These are phyloP conservation scores for Pseudoturritis turrita DNA, from an alignment of 345 rosid species.

Conservation along the genomic window DNA sequence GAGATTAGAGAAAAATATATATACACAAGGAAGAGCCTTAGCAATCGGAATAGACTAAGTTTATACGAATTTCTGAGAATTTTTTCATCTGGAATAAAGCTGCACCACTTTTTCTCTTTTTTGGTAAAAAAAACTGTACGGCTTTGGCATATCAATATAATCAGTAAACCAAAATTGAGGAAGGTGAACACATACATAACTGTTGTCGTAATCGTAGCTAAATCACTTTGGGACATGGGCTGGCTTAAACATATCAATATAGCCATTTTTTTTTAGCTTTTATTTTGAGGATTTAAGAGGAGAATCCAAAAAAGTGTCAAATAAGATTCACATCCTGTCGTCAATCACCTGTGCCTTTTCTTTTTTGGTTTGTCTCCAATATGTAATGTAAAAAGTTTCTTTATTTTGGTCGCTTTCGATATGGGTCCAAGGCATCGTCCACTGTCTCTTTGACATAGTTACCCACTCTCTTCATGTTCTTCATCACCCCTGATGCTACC, in stretches of 20 bases:
- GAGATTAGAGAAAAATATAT: too few relatives aligned
- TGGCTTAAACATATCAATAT: background rate
- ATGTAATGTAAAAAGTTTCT: background rate
- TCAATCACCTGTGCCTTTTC: constrained; percentile 4
- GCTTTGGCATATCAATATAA: constrained; percentile 1
- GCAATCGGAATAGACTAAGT: background rate
- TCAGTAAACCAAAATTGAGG: constrained; percentile 10
- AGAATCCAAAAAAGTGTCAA: constrained; percentile 6
- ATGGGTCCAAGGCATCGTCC: constrained; percentile 46
- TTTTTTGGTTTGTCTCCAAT: background rate
- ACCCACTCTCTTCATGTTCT: constrained; percentile 55
- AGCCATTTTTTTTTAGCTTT: background rate
- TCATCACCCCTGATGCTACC: constrained; percentile 62
- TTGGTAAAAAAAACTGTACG: too few relatives aligned
- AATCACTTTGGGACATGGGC: background rate
- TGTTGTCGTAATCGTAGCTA: background rate
- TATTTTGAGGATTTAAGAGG: constrained; percentile 6
- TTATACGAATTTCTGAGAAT: background rate
- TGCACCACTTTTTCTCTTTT: too few relatives aligned
- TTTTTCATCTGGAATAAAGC: background rate
- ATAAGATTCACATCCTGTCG: constrained; percentile 6
- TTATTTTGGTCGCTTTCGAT: constrained; percentile 55
- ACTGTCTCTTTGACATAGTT: constrained; percentile 48
- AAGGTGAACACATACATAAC: background rate
- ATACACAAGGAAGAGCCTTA: background rate